Evolutionary conservation across 495 filamentous ascomycete genomes (phyloP), one percentile per base, ranked within the genome.

Genomic region (Letharia lupina): DNA sequence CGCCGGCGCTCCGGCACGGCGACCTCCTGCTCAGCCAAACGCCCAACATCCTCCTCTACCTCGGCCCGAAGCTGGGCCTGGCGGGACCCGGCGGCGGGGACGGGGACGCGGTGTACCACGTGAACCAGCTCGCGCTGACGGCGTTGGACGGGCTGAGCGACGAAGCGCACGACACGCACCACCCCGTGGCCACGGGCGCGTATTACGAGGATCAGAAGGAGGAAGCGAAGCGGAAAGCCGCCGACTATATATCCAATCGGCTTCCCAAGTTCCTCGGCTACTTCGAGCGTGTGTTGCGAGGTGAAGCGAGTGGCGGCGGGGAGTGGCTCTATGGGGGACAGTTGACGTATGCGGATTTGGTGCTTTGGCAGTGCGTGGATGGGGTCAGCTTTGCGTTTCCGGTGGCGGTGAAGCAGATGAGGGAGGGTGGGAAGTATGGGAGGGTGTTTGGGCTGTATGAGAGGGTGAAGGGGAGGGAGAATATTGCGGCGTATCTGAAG

Each of bases 161-260:
- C 66, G 87, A 90, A 71, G 77, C 79, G 20, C 87, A 90, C 68
- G 85, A 89, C 67, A 80, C 78, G 54, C 87, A 90, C 68, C 87
- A 90, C 67, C 87, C 87, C 0, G 77, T 89, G 20, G 77, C 82
- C 0, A 66, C 71, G 0, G 68, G 69, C 7, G 68, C 80, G 39
- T 88, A 86, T 66, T 90, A 89, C 67, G 86, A 89, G 65, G 84
- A 89, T 40, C 87, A 90, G 75, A 87, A 85, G 69, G 75, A 74
- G 1, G 86, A 87, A 70, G 77, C 82, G 42, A 73, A 80, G 69
- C 73, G 76, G 42, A 79, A 75, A 67, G 73, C 80, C 9, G 71
- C 75, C 62, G 80, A 87, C 67, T 86, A 83, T 50, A 73, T 83
- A 8, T 73, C 79, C 61, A 80, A 71, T n/a, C 77, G 87, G 5